These are phyloP conservation scores for Beauveria pseudobassiana DNA, from an alignment of 2,329 filamentous ascomycete species.

Conservation along the genomic window DNA sequence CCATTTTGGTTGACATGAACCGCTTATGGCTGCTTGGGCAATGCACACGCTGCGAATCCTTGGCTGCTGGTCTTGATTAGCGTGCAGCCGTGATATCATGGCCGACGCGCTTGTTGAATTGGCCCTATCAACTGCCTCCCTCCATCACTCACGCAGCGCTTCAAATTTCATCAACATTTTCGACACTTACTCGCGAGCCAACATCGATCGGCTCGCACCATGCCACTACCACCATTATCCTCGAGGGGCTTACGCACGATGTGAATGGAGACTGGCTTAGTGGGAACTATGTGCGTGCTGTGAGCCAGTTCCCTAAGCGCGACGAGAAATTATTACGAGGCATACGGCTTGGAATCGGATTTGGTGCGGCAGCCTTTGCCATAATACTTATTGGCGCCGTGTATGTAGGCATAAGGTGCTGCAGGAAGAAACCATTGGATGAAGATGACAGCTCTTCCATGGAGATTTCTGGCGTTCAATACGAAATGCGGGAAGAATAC, in stretches of 20 bases:
- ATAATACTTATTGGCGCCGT: slow-evolving; percentile 4
- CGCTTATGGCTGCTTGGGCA: slow-evolving; percentile 1
- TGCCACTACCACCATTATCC: slow-evolving; percentile 20
- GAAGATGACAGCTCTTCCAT: slow-evolving; percentile 1
- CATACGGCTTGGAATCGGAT: slow-evolving; percentile 26
- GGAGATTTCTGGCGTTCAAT: slow-evolving; percentile 9
- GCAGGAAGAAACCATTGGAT: background rate
- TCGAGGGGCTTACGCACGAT: slow-evolving; percentile 31
- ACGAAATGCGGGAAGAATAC: slow-evolving; percentile 6
- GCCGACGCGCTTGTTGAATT: background rate
- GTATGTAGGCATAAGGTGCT: slow-evolving; percentile 5
- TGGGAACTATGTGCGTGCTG: slow-evolving; percentile 23
- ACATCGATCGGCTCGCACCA: background rate
- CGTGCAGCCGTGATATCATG: background rate
- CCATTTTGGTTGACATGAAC: slow-evolving; percentile 3
- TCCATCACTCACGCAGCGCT: background rate
- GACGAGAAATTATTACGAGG: slow-evolving; percentile 20
- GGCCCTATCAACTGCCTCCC: background rate
- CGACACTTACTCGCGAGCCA: background rate
- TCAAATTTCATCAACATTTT: background rate
- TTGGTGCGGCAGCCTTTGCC: slow-evolving; percentile 8
- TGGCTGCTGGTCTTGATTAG: background rate
- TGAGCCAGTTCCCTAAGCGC: slow-evolving; percentile 14
- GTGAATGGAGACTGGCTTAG: slow-evolving; percentile 27
- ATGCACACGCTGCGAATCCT: slow-evolving; percentile 2